Percentiles rank a stretch among this genome's conserved stretches.
Evolutionary conservation across 495 filamentous ascomycete genomes (phyloP).

Genomic region (Penicillium parvum): DNA sequence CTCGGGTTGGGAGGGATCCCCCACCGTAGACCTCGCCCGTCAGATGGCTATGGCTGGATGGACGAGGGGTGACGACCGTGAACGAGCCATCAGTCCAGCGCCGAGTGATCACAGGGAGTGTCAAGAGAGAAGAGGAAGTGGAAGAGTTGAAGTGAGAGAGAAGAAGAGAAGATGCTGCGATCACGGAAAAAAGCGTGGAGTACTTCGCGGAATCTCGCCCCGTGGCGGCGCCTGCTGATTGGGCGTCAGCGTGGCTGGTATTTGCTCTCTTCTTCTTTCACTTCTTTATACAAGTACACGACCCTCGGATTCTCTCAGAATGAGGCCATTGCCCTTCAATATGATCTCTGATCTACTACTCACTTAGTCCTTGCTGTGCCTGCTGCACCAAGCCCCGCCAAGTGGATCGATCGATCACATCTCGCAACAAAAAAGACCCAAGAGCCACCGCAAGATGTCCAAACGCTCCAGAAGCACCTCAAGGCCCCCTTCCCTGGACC

Average conservation of each 20-base stretch:
- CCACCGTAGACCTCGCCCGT: conserved; percentile 51
- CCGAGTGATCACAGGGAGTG: too few species aligned
- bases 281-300: background rate
- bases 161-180: background rate
- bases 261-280: background rate
- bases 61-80: conserved; percentile 36
- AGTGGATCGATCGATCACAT: conserved; percentile 16
- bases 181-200: conserved; percentile 13
- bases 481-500: conserved; percentile 21
- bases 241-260: conserved; percentile 1
- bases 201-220: conserved; percentile 3
- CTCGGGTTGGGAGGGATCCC: conserved; percentile 33
- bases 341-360: background rate
- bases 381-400: conserved; percentile 19
- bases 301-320: background rate
- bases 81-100: conserved; percentile 44
- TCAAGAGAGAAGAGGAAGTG: conserved; percentile 2
- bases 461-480: conserved; percentile 58
- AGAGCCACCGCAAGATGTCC: conserved; percentile 43
- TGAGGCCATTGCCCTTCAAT: background rate
- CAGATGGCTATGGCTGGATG: conserved; percentile 50
- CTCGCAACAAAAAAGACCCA: too few species aligned
- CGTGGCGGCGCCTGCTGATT: conserved; percentile 1
- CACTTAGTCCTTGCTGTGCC: background rate
- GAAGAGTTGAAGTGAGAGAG: conserved; percentile 3